Conservation (phyloP, 352 stramenopile genomes). For the Pythium rhizo-oryzae region DNA sequence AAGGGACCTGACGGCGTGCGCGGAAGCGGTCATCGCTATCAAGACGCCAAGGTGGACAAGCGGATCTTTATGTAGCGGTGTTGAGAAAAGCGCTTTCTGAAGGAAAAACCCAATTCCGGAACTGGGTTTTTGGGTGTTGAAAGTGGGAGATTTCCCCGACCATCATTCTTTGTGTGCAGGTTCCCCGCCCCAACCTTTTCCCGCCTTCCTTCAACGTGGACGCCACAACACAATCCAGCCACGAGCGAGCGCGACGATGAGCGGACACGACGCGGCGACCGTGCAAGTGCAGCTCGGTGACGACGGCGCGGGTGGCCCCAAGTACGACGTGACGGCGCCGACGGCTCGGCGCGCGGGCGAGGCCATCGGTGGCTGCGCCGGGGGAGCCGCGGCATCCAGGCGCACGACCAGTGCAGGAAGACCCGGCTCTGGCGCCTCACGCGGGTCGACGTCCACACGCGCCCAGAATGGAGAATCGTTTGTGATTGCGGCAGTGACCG, state of each 20-base stretch:
- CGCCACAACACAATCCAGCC: background rate
- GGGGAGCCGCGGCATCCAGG: background rate
- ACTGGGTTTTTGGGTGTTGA: conserved; percentile 14
- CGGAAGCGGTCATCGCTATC: conserved; percentile 20
- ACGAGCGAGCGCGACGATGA: background rate
- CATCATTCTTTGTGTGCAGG: conserved; percentile 24
- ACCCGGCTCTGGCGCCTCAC: conserved; percentile 10
- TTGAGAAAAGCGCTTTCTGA: background rate
- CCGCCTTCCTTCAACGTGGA: background rate
- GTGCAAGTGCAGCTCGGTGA: conserved; percentile 42
- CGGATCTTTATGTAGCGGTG: conserved; percentile 69
- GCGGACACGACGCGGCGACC: background rate
- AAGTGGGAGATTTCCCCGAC: conserved; percentile 27
- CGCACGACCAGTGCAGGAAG: background rate
- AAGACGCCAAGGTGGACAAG: conserved; percentile 75
- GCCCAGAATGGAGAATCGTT: conserved; percentile 42
- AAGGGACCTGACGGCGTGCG: conserved; percentile 22
- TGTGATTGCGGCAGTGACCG: conserved; percentile 59
- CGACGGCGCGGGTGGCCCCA: conserved; percentile 26
- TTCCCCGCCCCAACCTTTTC: conserved; percentile 6
- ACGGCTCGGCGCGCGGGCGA: conserved; percentile 24
- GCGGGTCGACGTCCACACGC: conserved; percentile 20
- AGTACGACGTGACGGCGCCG: conserved; percentile 39
- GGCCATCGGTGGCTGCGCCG: background rate
- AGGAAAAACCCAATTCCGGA: conserved; percentile 4